Conservation (phyloP, 257 asterid genomes). For the Solanum dulcamara region DNA sequence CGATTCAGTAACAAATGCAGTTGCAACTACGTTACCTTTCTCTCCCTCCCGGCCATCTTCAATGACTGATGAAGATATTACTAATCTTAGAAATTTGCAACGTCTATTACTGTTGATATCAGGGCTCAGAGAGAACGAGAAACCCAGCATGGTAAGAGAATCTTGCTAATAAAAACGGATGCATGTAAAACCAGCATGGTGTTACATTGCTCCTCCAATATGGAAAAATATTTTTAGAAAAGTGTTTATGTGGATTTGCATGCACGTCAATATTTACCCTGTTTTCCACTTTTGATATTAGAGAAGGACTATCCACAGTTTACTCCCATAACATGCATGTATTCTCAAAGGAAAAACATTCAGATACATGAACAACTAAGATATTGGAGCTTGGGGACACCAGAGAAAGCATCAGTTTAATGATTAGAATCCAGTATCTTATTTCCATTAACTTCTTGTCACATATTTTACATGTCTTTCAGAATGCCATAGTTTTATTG, state of each 20-base stretch:
- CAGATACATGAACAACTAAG: not conserved
- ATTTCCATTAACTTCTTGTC: not conserved
- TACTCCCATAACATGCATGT: not conserved
- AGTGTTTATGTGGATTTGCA: not conserved
- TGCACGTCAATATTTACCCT: not conserved
- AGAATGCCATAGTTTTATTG: not conserved
- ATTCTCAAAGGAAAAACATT: not conserved
- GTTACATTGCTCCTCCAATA: not conserved
- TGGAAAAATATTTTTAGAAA: not conserved
- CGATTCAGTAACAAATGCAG: conserved; percentile 45
- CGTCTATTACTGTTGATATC: conserved; percentile 63
- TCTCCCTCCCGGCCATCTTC: conserved; percentile 31
- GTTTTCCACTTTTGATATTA: not conserved
- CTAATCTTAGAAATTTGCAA: conserved; percentile 57
- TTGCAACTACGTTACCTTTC: conserved; percentile 48
- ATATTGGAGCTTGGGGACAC: not conserved
- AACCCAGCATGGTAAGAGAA: conserved; percentile 31
- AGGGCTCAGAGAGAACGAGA: conserved; percentile 32
- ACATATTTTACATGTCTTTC: not conserved
- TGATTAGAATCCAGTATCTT: not conserved
- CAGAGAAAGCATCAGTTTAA: not conserved
- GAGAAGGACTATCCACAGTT: not conserved
- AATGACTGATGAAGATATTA: conserved; percentile 70
- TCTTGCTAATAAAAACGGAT: not conserved
- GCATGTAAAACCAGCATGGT: not conserved